Conservation (phyloP, 1,284 basidiomycete species). For the Ceratobasidium theobromae region DNA sequence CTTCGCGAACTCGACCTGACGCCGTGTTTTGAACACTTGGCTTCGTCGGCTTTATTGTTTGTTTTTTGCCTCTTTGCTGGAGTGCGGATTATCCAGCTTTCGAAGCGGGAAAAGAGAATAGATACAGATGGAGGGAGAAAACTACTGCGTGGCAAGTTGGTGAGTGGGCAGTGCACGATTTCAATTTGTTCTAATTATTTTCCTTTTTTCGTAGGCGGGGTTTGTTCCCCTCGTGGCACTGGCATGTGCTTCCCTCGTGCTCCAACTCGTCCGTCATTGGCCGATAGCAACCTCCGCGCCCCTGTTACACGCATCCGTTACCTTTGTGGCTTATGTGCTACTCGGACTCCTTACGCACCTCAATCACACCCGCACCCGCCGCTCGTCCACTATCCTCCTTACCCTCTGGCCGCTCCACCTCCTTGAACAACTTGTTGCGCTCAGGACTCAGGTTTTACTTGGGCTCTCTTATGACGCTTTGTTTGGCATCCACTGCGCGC, state of each 20-base stretch:
- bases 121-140: conserved; percentile 47
- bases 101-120: conserved; percentile 37
- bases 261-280: conserved; percentile 42
- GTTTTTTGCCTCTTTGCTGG: conserved; percentile 52
- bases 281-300: too few species aligned
- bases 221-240: conserved; percentile 48
- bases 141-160: conserved; percentile 61
- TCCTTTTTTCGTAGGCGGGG: conserved; percentile 46
- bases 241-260: conserved; percentile 47
- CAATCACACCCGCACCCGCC: conserved; percentile 77
- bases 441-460: conserved; percentile 54
- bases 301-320: not conserved
- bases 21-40: conserved; percentile 80
- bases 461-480: conserved; percentile 43
- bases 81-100: conserved; percentile 45
- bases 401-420: conserved; percentile 82
- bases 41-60: conserved; percentile 57
- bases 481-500: conserved; percentile 52
- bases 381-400: conserved; percentile 75
- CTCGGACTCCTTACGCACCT: conserved; percentile 53
- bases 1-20: conserved; percentile 75
- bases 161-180: conserved; percentile 46
- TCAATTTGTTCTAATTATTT: conserved; percentile 5
- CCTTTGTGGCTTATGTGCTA: conserved; percentile 48
- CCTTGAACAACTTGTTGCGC: conserved; percentile 56